These are phyloP conservation scores for Kodamaea ohmeri DNA, from an alignment of 1,139 yeast species.

Conservation along the genomic window DNA sequence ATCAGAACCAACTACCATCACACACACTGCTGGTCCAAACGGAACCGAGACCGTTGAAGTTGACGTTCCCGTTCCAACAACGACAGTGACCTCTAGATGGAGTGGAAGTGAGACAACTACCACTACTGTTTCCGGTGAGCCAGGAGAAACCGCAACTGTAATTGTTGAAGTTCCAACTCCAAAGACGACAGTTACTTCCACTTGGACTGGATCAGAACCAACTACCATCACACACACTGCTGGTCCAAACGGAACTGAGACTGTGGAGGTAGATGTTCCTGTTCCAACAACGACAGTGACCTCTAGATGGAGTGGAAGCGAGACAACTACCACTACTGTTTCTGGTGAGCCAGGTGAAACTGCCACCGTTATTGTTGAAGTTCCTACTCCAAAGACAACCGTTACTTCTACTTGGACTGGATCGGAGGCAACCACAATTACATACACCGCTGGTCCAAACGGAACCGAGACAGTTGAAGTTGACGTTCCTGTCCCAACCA, in stretches of 20 bases:
- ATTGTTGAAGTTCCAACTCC: constrained; percentile 13
- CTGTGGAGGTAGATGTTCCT: constrained; percentile 16
- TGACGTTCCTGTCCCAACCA: constrained; percentile 9
- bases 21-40: not conserved
- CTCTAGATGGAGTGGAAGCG: constrained; percentile 3
- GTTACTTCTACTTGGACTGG: constrained; percentile 16
- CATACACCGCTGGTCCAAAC: not conserved
- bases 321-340: constrained; percentile 13
- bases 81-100: constrained; percentile 13
- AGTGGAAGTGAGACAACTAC: constrained; percentile 10
- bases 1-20: not conserved
- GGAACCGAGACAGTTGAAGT: not conserved
- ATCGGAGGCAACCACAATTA: not conserved
- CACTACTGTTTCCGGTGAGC: constrained; percentile 8
- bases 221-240: constrained; percentile 20
- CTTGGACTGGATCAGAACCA: constrained; percentile 25
- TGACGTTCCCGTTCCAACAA: constrained; percentile 13
- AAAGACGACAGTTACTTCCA: constrained; percentile 18
- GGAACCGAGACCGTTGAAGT: not conserved
- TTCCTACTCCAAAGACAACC: constrained; percentile 16
- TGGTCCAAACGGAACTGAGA: constrained; percentile 6
- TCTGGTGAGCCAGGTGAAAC: constrained; percentile 16
- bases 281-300: constrained; percentile 10
- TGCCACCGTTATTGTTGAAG: constrained; percentile 17
- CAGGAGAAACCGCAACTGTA: constrained; percentile 15